A percentile compares a stretch with the other conserved stretches of the same genome.
Conservation (phyloP, 2,329 filamentous ascomycete genomes). For the Nemania serpens region DNA sequence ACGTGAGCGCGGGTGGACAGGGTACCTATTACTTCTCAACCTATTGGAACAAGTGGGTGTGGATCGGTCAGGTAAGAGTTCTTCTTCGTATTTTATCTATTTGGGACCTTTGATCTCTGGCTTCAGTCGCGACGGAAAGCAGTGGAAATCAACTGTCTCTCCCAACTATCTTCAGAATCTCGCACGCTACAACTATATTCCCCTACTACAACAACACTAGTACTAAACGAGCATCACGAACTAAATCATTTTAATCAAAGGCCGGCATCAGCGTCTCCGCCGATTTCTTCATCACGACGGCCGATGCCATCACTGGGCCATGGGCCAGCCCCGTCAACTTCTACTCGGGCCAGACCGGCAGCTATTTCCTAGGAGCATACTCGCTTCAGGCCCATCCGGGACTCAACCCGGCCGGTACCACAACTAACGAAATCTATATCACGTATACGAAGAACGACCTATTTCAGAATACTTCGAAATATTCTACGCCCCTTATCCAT, state of each 20-base stretch:
- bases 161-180: too few relatives aligned
- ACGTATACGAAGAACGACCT: constrained; percentile 28
- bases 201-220: too few relatives aligned
- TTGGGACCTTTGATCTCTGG: too few relatives aligned
- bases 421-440: constrained; percentile 31
- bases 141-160: too few relatives aligned
- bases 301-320: constrained; percentile 27
- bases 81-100: neutral
- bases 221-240: neutral
- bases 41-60: constrained; percentile 28
- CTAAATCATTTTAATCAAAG: neutral
- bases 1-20: constrained; percentile 28
- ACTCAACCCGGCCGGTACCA: constrained; percentile 14
- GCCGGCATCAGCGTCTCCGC: constrained; percentile 26
- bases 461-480: neutral
- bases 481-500: constrained; percentile 28
- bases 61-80: constrained; percentile 28
- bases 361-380: constrained; percentile 24
- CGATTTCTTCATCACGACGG: constrained; percentile 32
- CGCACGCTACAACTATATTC: too few relatives aligned
- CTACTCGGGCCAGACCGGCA: constrained; percentile 25
- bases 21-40: constrained; percentile 31
- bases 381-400: constrained; percentile 31
- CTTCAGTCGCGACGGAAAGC: too few relatives aligned
- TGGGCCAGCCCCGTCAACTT: constrained; percentile 27